Conservation (phyloP, 1,284 basidiomycete genomes). For the Schizopora paradoxa region DNA sequence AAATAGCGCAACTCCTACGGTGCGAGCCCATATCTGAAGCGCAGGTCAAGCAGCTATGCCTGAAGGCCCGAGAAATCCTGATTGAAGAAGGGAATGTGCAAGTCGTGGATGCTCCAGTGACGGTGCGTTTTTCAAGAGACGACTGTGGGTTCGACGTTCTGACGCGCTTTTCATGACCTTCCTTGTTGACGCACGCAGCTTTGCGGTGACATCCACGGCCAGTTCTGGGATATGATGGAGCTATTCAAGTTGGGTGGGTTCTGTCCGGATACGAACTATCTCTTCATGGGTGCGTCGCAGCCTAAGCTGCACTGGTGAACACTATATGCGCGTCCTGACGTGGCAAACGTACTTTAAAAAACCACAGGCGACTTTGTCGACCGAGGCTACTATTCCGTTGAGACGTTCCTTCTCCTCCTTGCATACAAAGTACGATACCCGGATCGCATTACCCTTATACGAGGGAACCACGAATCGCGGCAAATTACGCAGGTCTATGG, state of each 20-base stretch:
- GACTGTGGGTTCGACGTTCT: slow-evolving; percentile 7
- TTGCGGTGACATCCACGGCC: slow-evolving; percentile 98
- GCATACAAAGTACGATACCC: slow-evolving; percentile 97
- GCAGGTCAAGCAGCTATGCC: slow-evolving; percentile 87
- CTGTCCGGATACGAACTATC: slow-evolving; percentile 95
- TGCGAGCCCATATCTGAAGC: slow-evolving; percentile 93
- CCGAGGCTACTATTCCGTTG: slow-evolving; percentile 95
- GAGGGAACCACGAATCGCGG: slow-evolving; percentile 98
- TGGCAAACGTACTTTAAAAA: slow-evolving; percentile 1
- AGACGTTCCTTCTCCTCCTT: slow-evolving; percentile 92
- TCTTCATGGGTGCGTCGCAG: slow-evolving; percentile 86
- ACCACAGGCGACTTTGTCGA: slow-evolving; percentile 87
- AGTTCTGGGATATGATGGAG: slow-evolving; percentile 97
- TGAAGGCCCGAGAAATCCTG: slow-evolving; percentile 93
- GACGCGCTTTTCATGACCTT: neutral
- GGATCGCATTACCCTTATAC: slow-evolving; percentile 94
- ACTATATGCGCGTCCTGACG: neutral
- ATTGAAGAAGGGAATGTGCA: slow-evolving; percentile 98
- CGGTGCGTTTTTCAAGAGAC: slow-evolving; percentile 50
- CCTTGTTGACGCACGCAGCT: no score
- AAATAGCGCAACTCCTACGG: slow-evolving; percentile 84
- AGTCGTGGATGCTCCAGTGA: slow-evolving; percentile 93
- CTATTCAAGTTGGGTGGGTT: slow-evolving; percentile 93
- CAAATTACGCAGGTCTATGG: slow-evolving; percentile 99
- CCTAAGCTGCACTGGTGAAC: neutral